Percentiles rank a stretch among this genome's conserved stretches.
Conservation (phyloP, 164 flowering plant genomes). For the Piper betle region DNA sequence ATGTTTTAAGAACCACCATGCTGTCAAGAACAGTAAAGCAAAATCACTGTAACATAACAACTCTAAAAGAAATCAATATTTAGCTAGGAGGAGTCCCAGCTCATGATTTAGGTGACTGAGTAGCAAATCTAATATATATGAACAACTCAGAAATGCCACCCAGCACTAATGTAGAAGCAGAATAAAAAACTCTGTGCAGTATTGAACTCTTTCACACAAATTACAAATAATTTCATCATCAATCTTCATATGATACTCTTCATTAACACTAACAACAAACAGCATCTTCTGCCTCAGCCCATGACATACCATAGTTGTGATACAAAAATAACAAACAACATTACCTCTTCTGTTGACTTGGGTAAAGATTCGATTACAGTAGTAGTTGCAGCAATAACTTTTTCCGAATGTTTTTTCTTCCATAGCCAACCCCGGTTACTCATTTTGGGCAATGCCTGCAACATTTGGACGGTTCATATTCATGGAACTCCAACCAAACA, state of each 20-base stretch:
- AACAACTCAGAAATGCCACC: too few species aligned
- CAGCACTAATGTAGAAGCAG: neutral
- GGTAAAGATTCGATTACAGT: constrained; percentile 28
- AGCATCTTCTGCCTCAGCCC: too few species aligned
- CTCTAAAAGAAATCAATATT: too few species aligned
- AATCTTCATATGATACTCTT: too few species aligned
- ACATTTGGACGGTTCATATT: neutral
- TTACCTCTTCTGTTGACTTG: constrained; percentile 36
- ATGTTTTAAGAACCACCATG: neutral
- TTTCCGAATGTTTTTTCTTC: constrained; percentile 92
- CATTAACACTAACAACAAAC: neutral
- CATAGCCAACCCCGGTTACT: constrained; percentile 94
- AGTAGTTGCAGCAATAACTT: constrained; percentile 32
- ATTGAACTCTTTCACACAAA: neutral
- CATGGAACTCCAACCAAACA: neutral
- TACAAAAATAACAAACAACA: neutral
- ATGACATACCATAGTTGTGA: neutral
- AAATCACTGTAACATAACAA: too few species aligned
- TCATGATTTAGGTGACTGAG: too few species aligned
- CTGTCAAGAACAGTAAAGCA: too few species aligned
- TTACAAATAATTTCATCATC: neutral
- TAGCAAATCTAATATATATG: too few species aligned
- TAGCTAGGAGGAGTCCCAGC: too few species aligned
- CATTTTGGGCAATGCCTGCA: constrained; percentile 22
- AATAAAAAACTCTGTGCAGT: neutral